phyloP scores from a whole-genome alignment of 768 basidiomycete genomes.

The Mycena haematopus region DNA sequence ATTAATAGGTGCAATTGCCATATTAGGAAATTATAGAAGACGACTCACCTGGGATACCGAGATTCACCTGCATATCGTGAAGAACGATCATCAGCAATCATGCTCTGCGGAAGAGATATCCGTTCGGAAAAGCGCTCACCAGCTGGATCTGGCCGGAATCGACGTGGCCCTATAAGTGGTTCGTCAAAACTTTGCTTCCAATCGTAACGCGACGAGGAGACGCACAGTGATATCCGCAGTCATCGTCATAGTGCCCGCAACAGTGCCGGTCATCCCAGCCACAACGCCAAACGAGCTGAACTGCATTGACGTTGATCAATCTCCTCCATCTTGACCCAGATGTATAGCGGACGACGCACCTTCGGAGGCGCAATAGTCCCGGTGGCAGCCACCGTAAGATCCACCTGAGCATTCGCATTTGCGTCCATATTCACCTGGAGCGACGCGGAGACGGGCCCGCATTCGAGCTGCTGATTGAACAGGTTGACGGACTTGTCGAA shows the following conservation, averaged over 20 bases:
- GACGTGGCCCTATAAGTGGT: conserved; percentile 40
- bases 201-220: not conserved
- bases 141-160: conserved; percentile 51
- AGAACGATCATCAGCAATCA: too few species aligned
- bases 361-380: conserved; percentile 40
- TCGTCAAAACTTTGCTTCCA: too few species aligned
- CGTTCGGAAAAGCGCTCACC: too few species aligned
- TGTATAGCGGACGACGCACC: conserved; percentile 1
- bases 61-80: not conserved
- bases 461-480: conserved; percentile 7
- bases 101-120: too few species aligned
- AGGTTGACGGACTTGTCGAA: conserved; percentile 28
- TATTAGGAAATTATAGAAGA: too few species aligned
- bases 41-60: conserved; percentile 33
- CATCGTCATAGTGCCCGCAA: conserved; percentile 47
- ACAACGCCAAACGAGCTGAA: conserved; percentile 19
- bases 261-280: conserved; percentile 43
- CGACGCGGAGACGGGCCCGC: not conserved
- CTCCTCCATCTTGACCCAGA: not conserved
- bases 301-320: not conserved
- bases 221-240: conserved; percentile 44
- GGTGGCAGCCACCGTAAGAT: conserved; percentile 31
- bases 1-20: too few species aligned
- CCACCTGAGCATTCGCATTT: conserved; percentile 17
- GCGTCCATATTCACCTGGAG: conserved; percentile 24